Base-by-base conservation (phyloP, 1,284 basidiomycete genomes). In the Psilocybe mexicana region DNA sequence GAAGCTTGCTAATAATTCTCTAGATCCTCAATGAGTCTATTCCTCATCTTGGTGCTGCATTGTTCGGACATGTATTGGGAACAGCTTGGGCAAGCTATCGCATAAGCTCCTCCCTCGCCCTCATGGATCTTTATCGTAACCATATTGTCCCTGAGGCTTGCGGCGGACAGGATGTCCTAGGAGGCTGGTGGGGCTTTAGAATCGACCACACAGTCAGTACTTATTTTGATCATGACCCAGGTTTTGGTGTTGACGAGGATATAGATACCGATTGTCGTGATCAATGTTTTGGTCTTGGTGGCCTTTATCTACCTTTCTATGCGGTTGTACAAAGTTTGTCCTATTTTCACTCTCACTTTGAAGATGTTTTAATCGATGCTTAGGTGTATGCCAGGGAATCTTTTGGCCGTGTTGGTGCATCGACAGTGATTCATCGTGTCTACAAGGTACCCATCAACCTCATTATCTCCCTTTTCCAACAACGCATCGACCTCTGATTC, bases 331-430 rank as follows among this genome's bases (percentile, higher is more conserved):
- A 76, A 69, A 63, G 79, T 79, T 26, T 30, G 69, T 56, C 28
- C 10, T 3, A 3, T 4, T 43, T 14, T 25, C 30, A 24, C 8
- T n/a, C 18, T 43, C 24, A 6, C 38, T n/a, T 25, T 38, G 8
- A 7, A 14, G n/a, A 33, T 47, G 26, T 53, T 24, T 43, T 35
- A 18, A 24, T 44, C 12, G 46, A 43, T 25, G 6, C 12, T 1
- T 57, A 84, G 81, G 69, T 77, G 1, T 85, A 83, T 61, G 71
- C 76, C n/a, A 74, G 67, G 28, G 74, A 78, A 60, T 79, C 78
- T 0, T 81, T 85, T 66, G 76, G 77, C 57, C 77, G 79, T 1
- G 78, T 85, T 47, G 83, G 82, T 23, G 78, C 81, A 12, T 76
- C 79, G 18, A 66, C 74, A 6, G 65, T 67, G 46, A 74, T 84